A percentile compares a stretch with the other conserved stretches of the same genome.
Conservation (phyloP, 495 filamentous ascomycete genomes). For the Annulohypoxylon maeteangense region DNA sequence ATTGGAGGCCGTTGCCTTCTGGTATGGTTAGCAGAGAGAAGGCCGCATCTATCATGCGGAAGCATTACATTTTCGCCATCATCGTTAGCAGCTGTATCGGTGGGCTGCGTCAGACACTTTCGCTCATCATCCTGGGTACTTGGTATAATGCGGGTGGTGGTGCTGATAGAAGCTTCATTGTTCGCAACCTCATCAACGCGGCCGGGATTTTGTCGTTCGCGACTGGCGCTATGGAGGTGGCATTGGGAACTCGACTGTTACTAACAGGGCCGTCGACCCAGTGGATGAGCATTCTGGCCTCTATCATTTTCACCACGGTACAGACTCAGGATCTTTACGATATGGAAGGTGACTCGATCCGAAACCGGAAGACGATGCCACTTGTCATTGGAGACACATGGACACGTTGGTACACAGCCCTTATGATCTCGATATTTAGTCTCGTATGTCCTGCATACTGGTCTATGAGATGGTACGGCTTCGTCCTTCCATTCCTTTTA, state of each 20-base stretch:
- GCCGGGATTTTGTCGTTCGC: conserved; percentile 8
- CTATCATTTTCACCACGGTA: conserved; percentile 56
- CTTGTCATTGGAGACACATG: conserved; percentile 55
- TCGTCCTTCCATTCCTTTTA: neutral
- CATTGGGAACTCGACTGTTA: neutral
- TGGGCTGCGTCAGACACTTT: conserved; percentile 26
- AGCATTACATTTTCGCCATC: neutral
- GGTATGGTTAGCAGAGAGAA: conserved; percentile 16
- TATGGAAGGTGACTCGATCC: conserved; percentile 55
- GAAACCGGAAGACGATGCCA: conserved; percentile 55
- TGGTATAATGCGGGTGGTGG: conserved; percentile 11
- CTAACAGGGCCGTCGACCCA: conserved; percentile 30
- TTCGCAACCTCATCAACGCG: conserved; percentile 1
- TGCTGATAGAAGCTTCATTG: conserved; percentile 5
- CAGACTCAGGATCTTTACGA: conserved; percentile 64
- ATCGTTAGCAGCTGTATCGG: conserved; percentile 24
- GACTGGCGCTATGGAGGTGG: conserved; percentile 9
- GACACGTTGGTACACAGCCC: conserved; percentile 54
- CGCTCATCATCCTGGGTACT: neutral
- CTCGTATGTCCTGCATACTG: conserved; percentile 53
- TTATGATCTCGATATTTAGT: conserved; percentile 54
- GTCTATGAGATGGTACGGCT: conserved; percentile 23
- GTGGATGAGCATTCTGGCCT: conserved; percentile 2
- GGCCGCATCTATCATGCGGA: neutral
- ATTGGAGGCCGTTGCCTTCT: conserved; percentile 64